Conservation (phyloP, 257 asterid species). For the Parsonsia alboflavescens region DNA sequence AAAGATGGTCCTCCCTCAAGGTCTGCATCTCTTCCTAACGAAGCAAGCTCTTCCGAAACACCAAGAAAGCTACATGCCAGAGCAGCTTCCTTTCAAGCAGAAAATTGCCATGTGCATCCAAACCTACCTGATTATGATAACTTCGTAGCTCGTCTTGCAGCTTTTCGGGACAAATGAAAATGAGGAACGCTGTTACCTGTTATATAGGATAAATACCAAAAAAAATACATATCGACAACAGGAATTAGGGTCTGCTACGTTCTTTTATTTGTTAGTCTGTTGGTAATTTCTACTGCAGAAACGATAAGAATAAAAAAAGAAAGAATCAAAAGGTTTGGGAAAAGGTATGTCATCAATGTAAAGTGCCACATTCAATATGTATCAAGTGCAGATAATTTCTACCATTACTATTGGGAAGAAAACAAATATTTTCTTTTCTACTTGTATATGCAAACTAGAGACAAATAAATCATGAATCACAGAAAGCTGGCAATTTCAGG, state of each 20-base stretch:
- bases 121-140: constrained; percentile 1
- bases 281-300: neutral
- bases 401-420: neutral
- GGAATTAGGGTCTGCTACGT: neutral
- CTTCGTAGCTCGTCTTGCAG: constrained; percentile 10
- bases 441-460: neutral
- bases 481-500: neutral
- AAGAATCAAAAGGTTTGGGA: neutral
- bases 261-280: neutral
- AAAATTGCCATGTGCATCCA: constrained; percentile 17
- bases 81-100: constrained; percentile 52
- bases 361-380: neutral
- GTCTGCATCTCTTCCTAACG: constrained; percentile 47
- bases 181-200: neutral
- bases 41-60: constrained; percentile 24
- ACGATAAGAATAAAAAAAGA: neutral
- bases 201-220: neutral
- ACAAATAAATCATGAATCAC: neutral
- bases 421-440: neutral
- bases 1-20: constrained; percentile 35
- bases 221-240: no score
- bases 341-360: neutral
- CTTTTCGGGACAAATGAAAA: constrained; percentile 26
- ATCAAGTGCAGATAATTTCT: neutral
- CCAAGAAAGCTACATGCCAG: constrained; percentile 36